Conservation (phyloP, 805 yeast genomes). For the Nakazawaea ernobii region DNA sequence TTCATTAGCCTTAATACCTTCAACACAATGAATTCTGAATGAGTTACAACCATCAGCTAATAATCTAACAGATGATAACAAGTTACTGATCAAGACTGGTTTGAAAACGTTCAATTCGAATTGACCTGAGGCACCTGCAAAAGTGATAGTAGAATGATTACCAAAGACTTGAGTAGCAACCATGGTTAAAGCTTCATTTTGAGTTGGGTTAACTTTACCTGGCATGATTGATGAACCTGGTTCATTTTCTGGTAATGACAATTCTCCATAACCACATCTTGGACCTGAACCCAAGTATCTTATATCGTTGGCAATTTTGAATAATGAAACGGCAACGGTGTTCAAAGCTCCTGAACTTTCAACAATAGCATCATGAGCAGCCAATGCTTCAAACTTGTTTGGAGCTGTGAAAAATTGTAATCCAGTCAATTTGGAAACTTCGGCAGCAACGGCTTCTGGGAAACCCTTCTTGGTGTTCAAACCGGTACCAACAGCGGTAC, state of each 20-base stretch:
- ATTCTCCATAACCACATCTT: constrained; percentile 98
- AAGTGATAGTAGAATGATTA: constrained; percentile 90
- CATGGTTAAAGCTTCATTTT: constrained; percentile 98
- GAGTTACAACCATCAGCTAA: constrained; percentile 86
- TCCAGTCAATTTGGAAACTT: constrained; percentile 83
- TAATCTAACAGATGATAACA: constrained; percentile 81
- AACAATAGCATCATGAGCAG: constrained; percentile 97
- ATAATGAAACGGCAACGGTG: constrained; percentile 89
- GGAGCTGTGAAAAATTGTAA: constrained; percentile 91
- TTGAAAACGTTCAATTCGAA: constrained; percentile 97
- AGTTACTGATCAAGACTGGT: constrained; percentile 90
- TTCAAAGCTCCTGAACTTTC: constrained; percentile 97
- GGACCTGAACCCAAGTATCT: constrained; percentile 99
- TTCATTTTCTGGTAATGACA: constrained; percentile 93
- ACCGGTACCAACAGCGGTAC: constrained; percentile 99
- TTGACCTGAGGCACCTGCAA: constrained; percentile 98
- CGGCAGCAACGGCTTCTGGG: constrained; percentile 79
- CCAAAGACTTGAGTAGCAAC: constrained; percentile 97
- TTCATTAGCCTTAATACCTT: constrained; percentile 84
- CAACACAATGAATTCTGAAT: constrained; percentile 92
- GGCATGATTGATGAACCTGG: constrained; percentile 99
- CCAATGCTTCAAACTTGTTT: constrained; percentile 97
- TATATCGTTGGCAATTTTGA: constrained; percentile 96
- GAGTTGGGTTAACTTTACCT: constrained; percentile 99
- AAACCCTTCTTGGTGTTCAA: constrained; percentile 90